Percentiles rank a stretch among this genome's conserved stretches.
Evolutionary conservation across 176 grass and related monocot genomes (phyloP).

Genomic region (Dendrocalamus sinicus): DNA sequence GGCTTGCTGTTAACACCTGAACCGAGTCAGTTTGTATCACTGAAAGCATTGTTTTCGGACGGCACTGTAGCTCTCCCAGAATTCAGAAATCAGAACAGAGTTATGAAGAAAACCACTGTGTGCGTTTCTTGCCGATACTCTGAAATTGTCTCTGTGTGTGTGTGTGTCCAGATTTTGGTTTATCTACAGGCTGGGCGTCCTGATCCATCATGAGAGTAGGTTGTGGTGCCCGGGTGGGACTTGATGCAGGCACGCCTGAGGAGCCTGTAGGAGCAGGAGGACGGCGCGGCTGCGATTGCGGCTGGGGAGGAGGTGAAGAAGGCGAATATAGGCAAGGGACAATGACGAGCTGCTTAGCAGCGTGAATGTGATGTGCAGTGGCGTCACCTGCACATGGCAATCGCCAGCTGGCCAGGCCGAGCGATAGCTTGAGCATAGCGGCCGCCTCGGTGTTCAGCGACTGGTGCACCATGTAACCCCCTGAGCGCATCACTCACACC

Average conservation of each 20-base stretch:
- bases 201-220: no score
- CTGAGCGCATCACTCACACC: constrained; percentile 70
- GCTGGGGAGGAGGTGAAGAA: background rate
- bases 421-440: constrained; percentile 85
- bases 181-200: no score
- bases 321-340: constrained; percentile 13
- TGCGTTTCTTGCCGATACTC: no score
- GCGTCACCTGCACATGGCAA: constrained; percentile 87
- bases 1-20: no score
- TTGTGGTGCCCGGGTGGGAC: no score
- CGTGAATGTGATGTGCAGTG: constrained; percentile 78
- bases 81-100: no score
- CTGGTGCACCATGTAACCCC: constrained; percentile 87
- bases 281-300: background rate
- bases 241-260: constrained; percentile 62
- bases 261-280: constrained; percentile 39
- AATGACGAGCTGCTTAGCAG: constrained; percentile 51
- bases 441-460: constrained; percentile 92
- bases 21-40: no score
- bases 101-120: no score
- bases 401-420: constrained; percentile 62
- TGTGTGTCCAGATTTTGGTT: no score
- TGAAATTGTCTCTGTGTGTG: no score
- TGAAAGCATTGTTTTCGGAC: no score
- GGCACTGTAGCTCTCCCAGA: no score